Evolutionary conservation across 352 stramenopile genomes (phyloP).

Genomic region (Pythium dissotocum): DNA sequence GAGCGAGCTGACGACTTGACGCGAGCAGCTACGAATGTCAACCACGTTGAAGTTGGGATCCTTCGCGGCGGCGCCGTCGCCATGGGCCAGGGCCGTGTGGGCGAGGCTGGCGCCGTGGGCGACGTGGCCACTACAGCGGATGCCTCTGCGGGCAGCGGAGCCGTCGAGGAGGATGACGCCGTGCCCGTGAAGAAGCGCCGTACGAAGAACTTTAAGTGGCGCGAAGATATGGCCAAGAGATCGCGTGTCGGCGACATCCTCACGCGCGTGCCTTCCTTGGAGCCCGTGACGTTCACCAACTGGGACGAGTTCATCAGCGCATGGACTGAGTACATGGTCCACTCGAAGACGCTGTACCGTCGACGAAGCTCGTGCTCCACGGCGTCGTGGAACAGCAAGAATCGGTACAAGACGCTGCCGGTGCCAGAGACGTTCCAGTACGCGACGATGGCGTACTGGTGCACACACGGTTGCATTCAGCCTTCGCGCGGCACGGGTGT

Average conservation of each 20-base stretch:
- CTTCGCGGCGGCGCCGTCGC: background rate
- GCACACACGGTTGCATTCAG: constrained; percentile 82
- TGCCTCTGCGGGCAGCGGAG: background rate
- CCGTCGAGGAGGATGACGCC: constrained; percentile 5
- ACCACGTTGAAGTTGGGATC: constrained; percentile 2
- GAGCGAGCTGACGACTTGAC: constrained; percentile 5
- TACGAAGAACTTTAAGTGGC: constrained; percentile 82
- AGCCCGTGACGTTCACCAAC: constrained; percentile 52
- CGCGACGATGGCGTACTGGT: constrained; percentile 86
- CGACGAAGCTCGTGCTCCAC: constrained; percentile 73
- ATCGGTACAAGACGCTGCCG: constrained; percentile 68
- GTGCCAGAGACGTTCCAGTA: constrained; percentile 78
- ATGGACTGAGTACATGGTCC: constrained; percentile 67
- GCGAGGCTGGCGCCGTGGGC: constrained; percentile 9
- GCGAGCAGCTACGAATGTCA: background rate
- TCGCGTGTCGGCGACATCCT: constrained; percentile 39
- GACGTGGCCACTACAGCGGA: constrained; percentile 4
- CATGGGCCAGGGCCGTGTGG: background rate
- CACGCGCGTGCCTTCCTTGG: constrained; percentile 48
- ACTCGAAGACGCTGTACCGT: constrained; percentile 77
- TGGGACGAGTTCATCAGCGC: constrained; percentile 72
- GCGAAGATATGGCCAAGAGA: constrained; percentile 68
- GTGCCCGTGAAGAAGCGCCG: constrained; percentile 73
- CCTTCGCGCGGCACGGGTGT: constrained; percentile 68
- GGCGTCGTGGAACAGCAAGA: constrained; percentile 73